phyloP scores from a whole-genome alignment of 2,329 filamentous ascomycete genomes.

The Endoconidiophora polonica region DNA sequence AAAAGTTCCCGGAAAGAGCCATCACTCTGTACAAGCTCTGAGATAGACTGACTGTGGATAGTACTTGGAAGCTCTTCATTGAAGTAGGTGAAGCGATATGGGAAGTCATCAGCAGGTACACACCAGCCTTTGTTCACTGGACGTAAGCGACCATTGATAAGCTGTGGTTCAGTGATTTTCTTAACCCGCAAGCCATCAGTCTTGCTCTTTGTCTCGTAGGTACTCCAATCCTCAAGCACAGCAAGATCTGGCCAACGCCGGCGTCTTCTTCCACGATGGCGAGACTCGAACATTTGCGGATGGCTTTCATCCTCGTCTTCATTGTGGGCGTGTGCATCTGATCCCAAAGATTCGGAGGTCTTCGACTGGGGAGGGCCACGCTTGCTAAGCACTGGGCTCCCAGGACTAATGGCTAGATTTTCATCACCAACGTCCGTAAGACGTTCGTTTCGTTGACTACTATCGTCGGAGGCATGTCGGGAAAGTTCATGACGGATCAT shows the following conservation, averaged over 20 bases:
- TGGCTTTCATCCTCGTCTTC: constrained; percentile 10
- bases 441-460: constrained; percentile 3
- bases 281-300: constrained; percentile 12
- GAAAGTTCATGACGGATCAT: constrained; percentile 49
- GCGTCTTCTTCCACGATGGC: constrained; percentile 28
- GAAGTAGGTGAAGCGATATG: constrained; percentile 96
- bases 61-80: constrained; percentile 94
- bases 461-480: constrained; percentile 13
- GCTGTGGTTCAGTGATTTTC: constrained; percentile 82
- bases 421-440: constrained; percentile 57
- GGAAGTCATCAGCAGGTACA: constrained; percentile 70
- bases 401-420: constrained; percentile 71
- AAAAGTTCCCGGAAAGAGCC: constrained; percentile 77
- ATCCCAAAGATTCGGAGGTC: constrained; percentile 45
- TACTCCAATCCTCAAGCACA: constrained; percentile 76
- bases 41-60: constrained; percentile 90
- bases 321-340: constrained; percentile 38
- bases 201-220: constrained; percentile 73
- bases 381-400: constrained; percentile 14
- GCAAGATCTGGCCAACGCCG: constrained; percentile 73
- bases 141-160: constrained; percentile 76
- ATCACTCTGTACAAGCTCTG: constrained; percentile 75
- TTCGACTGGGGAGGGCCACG: constrained; percentile 1
- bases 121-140: constrained; percentile 72
- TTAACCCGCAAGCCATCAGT: constrained; percentile 72